These are phyloP conservation scores for Salix exigua DNA, from an alignment of 345 rosid species.

Conservation along the genomic window DNA sequence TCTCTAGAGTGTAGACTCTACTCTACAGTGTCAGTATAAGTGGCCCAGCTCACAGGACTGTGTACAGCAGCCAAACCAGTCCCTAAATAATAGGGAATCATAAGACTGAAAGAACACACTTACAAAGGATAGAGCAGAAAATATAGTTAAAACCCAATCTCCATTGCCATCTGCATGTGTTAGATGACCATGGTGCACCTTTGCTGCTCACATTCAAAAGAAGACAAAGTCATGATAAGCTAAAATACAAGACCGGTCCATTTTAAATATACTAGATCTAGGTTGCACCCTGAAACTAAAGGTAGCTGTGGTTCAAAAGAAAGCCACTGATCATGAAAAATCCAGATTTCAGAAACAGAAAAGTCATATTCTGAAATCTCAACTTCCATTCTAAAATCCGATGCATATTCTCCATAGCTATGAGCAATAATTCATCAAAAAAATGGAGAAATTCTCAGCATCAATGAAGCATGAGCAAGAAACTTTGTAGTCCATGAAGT, in stretches of 20 bases:
- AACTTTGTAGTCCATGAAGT: too few relatives aligned
- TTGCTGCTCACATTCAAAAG: slow-evolving; percentile 48
- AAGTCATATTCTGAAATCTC: background rate
- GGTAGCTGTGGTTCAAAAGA: background rate
- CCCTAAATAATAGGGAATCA: too few relatives aligned
- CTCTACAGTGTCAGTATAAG: background rate
- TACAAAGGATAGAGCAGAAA: slow-evolving; percentile 83
- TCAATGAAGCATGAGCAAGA: too few relatives aligned
- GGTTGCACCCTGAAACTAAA: background rate
- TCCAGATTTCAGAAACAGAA: background rate
- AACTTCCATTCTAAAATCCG: background rate
- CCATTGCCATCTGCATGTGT: slow-evolving; percentile 92
- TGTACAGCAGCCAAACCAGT: background rate
- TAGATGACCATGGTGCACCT: slow-evolving; percentile 84
- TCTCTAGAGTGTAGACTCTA: background rate
- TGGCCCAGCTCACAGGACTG: background rate
- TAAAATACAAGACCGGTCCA: background rate
- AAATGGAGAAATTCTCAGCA: background rate
- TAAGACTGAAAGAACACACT: slow-evolving; percentile 24
- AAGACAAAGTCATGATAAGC: slow-evolving; percentile 6
- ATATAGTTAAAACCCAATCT: slow-evolving; percentile 95
- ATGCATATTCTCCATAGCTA: background rate
- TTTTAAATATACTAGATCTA: background rate
- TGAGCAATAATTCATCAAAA: background rate
- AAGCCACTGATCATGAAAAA: background rate